Conservation (phyloP, 441 rosid species). For the Sinapis alba region DNA sequence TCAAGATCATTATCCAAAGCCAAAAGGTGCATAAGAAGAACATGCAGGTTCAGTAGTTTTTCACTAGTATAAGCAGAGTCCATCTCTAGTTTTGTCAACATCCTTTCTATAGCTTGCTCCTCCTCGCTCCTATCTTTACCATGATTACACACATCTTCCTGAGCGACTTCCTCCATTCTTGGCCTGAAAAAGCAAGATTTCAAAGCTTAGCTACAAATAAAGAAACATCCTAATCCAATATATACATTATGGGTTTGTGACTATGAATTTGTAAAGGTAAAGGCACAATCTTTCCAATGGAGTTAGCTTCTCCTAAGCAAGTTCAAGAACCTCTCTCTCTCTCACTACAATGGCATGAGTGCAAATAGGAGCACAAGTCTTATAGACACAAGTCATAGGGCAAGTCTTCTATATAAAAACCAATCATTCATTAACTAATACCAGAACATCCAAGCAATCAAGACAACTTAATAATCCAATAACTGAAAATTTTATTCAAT, state of each 20-base stretch:
- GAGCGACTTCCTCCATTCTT: constrained; percentile 26
- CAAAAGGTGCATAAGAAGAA: constrained; percentile 76
- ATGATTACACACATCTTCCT: constrained; percentile 13
- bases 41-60: constrained; percentile 68
- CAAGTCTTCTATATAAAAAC: not conserved
- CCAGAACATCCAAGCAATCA: not conserved
- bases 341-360: not conserved
- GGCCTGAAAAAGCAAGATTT: not conserved
- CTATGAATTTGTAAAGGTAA: not conserved
- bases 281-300: not conserved
- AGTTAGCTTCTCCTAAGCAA: not conserved
- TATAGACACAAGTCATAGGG: not conserved
- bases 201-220: not conserved
- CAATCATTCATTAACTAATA: not conserved
- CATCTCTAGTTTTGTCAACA: constrained; percentile 51
- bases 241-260: not conserved
- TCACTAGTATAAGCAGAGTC: constrained; percentile 59
- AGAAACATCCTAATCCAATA: not conserved
- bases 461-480: not conserved
- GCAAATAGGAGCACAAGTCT: not conserved
- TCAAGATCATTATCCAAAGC: constrained; percentile 67
- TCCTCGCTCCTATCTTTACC: constrained; percentile 41
- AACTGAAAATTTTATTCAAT: not conserved
- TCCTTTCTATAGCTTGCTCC: constrained; percentile 44
- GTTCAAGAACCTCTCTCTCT: constrained; percentile 2